These are phyloP conservation scores for Cordyceps sp. DNA, from an alignment of 2,329 filamentous ascomycete genomes.

Conservation along the genomic window DNA sequence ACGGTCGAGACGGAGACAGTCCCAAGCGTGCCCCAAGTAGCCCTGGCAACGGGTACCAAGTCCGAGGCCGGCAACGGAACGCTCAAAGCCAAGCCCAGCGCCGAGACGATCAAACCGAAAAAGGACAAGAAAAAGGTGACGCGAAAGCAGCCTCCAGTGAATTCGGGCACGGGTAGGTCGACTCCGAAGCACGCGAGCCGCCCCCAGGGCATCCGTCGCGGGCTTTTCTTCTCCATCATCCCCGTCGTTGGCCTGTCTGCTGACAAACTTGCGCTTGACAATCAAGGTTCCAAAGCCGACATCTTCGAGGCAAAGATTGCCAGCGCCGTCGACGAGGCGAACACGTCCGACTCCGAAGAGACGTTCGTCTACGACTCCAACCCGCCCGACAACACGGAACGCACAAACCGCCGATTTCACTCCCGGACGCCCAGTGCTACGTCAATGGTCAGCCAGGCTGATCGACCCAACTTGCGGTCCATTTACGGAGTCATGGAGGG, in stretches of 20 bases:
- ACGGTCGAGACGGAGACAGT: slow-evolving; percentile 97
- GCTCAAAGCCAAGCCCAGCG: slow-evolving; percentile 72
- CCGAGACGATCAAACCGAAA: slow-evolving; percentile 88
- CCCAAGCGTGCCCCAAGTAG: slow-evolving; percentile 71
- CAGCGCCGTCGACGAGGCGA: slow-evolving; percentile 85
- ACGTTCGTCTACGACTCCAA: slow-evolving; percentile 99
- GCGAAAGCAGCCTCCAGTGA: slow-evolving; percentile 59
- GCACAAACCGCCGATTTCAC: slow-evolving; percentile 58
- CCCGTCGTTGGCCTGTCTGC: too few relatives aligned
- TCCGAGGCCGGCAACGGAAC: slow-evolving; percentile 51
- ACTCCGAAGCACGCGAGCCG: not conserved
- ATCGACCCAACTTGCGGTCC: slow-evolving; percentile 41
- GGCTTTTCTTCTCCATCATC: not conserved
- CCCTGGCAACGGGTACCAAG: slow-evolving; percentile 49
- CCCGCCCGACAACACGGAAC: slow-evolving; percentile 50
- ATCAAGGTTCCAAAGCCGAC: slow-evolving; percentile 83
- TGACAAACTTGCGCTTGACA: not conserved
- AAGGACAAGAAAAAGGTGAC: slow-evolving; percentile 75
- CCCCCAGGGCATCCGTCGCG: not conserved
- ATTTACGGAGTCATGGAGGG: slow-evolving; percentile 52
- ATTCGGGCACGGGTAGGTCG: slow-evolving; percentile 58
- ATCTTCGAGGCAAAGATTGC: slow-evolving; percentile 96
- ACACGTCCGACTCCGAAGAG: slow-evolving; percentile 94
- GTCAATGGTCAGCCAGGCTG: slow-evolving; percentile 58
- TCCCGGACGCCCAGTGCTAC: slow-evolving; percentile 90